These are phyloP conservation scores for Boletus subluridellus DNA, from an alignment of 1,284 basidiomycete species.

Conservation along the genomic window DNA sequence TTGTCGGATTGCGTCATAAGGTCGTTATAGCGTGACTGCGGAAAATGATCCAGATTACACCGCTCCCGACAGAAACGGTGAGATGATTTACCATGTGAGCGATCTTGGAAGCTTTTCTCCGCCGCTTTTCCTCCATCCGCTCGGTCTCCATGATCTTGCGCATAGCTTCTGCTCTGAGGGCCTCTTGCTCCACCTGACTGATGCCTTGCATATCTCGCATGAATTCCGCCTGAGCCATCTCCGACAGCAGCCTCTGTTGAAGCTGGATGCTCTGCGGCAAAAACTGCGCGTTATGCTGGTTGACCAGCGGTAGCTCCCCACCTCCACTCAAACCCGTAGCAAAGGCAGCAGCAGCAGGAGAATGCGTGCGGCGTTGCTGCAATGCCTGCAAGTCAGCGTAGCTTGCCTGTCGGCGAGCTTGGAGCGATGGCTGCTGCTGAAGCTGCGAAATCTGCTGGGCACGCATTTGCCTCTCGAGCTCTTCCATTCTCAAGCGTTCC, in stretches of 20 bases:
- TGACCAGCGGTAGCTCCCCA: slow-evolving; percentile 33
- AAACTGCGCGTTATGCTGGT: slow-evolving; percentile 48
- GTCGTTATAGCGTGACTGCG: slow-evolving; percentile 93
- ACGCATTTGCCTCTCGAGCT: slow-evolving; percentile 57
- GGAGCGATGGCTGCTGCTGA: slow-evolving; percentile 43
- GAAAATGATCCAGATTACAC: background rate
- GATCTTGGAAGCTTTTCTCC: slow-evolving; percentile 79
- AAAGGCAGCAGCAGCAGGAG: slow-evolving; percentile 45
- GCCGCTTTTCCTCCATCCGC: slow-evolving; percentile 76
- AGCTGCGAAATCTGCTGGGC: slow-evolving; percentile 48
- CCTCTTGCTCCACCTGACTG: slow-evolving; percentile 62
- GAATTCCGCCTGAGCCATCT: slow-evolving; percentile 68
- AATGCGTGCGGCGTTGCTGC: slow-evolving; percentile 43
- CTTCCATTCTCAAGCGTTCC: slow-evolving; percentile 59
- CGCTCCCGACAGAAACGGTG: background rate
- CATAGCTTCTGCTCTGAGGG: slow-evolving; percentile 72
- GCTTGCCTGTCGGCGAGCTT: slow-evolving; percentile 40
- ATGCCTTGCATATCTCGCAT: slow-evolving; percentile 57
- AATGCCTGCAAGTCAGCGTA: slow-evolving; percentile 30
- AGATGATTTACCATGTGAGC: slow-evolving; percentile 65
- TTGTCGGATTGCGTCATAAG: slow-evolving; percentile 99
- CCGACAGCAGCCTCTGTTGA: slow-evolving; percentile 67
- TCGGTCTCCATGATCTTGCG: slow-evolving; percentile 85
- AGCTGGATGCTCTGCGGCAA: slow-evolving; percentile 62
- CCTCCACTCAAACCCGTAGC: slow-evolving; percentile 10